phyloP scores from a whole-genome alignment of 441 rosid species.

The Raphanus hybrid region DNA sequence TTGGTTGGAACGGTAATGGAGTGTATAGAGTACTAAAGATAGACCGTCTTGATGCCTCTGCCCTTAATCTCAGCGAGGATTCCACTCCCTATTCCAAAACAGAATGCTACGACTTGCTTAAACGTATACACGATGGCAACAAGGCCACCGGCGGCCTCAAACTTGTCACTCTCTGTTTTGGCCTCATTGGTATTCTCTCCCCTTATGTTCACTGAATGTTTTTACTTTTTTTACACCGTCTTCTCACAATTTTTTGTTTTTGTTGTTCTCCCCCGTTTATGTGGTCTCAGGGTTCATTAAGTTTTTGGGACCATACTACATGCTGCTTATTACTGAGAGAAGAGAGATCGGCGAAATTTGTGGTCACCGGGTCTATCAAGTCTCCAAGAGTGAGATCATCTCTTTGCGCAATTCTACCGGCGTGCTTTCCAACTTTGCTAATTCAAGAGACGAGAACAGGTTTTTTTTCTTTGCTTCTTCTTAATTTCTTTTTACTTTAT shows the following conservation, averaged over 20 bases:
- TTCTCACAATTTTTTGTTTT: constrained; percentile 24
- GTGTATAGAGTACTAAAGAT: constrained; percentile 93
- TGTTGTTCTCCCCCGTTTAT: too few relatives aligned
- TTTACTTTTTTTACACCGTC: constrained; percentile 8
- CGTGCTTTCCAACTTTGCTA: constrained; percentile 46
- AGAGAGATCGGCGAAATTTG: constrained; percentile 86
- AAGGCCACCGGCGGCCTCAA: constrained; percentile 83
- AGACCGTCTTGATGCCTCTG: constrained; percentile 72
- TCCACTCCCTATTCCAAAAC: constrained; percentile 69
- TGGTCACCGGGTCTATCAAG: constrained; percentile 83
- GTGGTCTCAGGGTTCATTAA: constrained; percentile 75
- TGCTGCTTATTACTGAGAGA: constrained; percentile 88
- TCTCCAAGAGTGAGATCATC: constrained; percentile 81
- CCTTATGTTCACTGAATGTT: background rate
- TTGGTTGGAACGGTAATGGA: constrained; percentile 88
- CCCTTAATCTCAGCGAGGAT: constrained; percentile 79
- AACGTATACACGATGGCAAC: constrained; percentile 91
- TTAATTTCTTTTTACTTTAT: constrained; percentile 2
- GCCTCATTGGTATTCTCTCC: constrained; percentile 71
- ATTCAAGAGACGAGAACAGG: constrained; percentile 82
- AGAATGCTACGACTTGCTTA: constrained; percentile 78
- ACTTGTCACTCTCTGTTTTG: constrained; percentile 82
- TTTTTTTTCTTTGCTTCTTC: constrained; percentile 21
- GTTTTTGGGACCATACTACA: constrained; percentile 96
- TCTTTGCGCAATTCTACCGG: constrained; percentile 65